phyloP scores from a whole-genome alignment of 2,329 filamentous ascomycete species.

The Fusarium albidum region DNA sequence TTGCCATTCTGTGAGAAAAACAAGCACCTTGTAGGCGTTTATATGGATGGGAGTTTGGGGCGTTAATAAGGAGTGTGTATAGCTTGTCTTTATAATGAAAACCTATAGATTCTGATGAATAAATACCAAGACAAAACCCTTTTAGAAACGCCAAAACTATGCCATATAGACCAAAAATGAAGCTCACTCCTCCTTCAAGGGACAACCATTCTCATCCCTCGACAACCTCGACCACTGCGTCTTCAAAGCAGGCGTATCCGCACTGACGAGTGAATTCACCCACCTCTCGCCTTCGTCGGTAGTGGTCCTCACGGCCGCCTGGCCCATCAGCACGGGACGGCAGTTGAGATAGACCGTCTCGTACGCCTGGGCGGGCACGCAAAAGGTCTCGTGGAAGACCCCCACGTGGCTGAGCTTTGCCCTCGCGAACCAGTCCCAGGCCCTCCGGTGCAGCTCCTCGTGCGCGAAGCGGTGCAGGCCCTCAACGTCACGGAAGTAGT shows the following conservation, averaged over 20 bases:
- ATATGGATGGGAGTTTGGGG: slow-evolving; percentile 1
- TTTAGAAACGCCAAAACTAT: background rate
- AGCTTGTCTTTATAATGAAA: too few species aligned
- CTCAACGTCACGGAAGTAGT: slow-evolving; percentile 60
- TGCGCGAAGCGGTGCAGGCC: slow-evolving; percentile 62
- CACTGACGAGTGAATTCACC: slow-evolving; percentile 46
- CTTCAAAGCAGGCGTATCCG: slow-evolving; percentile 43
- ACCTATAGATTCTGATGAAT: too few species aligned
- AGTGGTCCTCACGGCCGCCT: slow-evolving; percentile 36
- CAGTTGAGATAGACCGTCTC: slow-evolving; percentile 62
- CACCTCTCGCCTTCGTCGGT: slow-evolving; percentile 39
- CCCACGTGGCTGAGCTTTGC: slow-evolving; percentile 51
- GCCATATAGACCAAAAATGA: background rate
- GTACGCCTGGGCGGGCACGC: slow-evolving; percentile 53
- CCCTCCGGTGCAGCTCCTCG: slow-evolving; percentile 54
- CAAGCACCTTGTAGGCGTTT: slow-evolving; percentile 2
- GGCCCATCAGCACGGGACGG: slow-evolving; percentile 48
- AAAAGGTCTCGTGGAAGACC: slow-evolving; percentile 64
- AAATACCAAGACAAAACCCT: too few species aligned
- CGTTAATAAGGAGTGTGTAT: slow-evolving; percentile 15
- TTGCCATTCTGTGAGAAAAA: slow-evolving; percentile 9
- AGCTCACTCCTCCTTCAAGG: slow-evolving; percentile 15
- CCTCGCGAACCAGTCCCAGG: slow-evolving; percentile 59
- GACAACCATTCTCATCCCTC: slow-evolving; percentile 34
- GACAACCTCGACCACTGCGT: slow-evolving; percentile 47